These are phyloP conservation scores for Neckera pumila DNA, from an alignment of 225 moss, liverwort and hornwort genomes.

Conservation along the genomic window DNA sequence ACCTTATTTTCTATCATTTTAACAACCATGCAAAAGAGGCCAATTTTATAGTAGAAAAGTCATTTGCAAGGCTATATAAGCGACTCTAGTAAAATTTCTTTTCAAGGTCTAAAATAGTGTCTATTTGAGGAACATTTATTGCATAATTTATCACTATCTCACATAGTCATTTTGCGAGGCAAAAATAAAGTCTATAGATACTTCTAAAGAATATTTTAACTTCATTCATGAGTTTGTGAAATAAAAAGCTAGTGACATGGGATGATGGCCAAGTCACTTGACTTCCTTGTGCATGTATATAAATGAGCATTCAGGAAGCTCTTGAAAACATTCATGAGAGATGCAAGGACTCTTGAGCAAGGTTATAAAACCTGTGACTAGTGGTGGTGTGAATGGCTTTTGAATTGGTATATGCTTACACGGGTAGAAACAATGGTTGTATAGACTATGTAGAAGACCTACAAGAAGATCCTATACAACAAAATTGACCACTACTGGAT, in stretches of 20 bases:
- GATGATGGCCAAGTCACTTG: neutral
- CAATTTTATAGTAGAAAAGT: neutral
- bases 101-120: rapidly evolving
- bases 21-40: neutral
- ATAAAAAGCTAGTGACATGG: neutral
- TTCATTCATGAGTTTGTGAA: neutral
- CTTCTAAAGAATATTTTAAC: neutral
- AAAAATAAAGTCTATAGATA: neutral
- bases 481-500: rapidly evolving
- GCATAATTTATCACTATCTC: neutral
- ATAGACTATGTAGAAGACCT: neutral
- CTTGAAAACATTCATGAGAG: neutral
- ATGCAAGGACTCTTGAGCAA: neutral
- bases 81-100: neutral
- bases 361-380: rapidly evolving
- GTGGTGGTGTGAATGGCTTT: neutral
- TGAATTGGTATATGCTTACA: neutral
- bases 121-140: neutral
- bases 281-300: neutral
- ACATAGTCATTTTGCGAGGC: neutral
- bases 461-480: neutral
- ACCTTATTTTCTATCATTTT: neutral
- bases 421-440: neutral
- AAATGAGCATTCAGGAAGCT: neutral
- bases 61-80: neutral